Evolutionary conservation across 257 asterid species (phyloP), one percentile per base, ranked within the genome.

Genomic region (Prunella vulgaris): DNA sequence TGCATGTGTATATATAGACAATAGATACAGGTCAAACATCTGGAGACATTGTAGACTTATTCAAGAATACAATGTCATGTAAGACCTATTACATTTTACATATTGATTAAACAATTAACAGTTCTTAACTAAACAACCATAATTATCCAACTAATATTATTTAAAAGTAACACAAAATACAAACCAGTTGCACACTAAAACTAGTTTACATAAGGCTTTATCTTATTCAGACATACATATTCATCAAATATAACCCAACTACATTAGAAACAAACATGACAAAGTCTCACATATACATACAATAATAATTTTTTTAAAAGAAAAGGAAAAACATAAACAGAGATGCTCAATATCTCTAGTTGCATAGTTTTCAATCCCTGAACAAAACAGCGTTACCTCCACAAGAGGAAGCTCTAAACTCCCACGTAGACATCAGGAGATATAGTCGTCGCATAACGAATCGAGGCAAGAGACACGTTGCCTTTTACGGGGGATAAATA

Each of bases 401-500:
- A 48, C 54, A 42, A 13, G 12, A 35, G 42, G 12, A 35, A 40
- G 49, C 49, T 44, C 51, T 13, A 17, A 4, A 35, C 30, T 33
- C 38, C 62, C 35, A 52, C 22, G 35, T n/a, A 7, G 22, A 38
- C 71, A 51, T 14, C 17, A 51, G 64, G 9, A 25, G 10, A 51
- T 5, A 56, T 51, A 22, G 28, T n/a, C 21, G 54, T 14, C 10
- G 14, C 20, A 75, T 0, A 71, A 72, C 1, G 86, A 78, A 54
- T 68, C 71, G 70, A 71, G 35, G 17, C 69, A 86, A 20, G 86
- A 84, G 68, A 82, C 37, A 6, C 83, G 80, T 69, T 60, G 90
- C 76, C 88, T 74, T 76, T 90, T 88, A 80, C 77, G 84, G 4
- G 92, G 88, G 52, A 72, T 73, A 51, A 76, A 62, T 49, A 77